Evolutionary conservation across 2,329 filamentous ascomycete genomes (phyloP).

Genomic region (Penicillium rolfsii): DNA sequence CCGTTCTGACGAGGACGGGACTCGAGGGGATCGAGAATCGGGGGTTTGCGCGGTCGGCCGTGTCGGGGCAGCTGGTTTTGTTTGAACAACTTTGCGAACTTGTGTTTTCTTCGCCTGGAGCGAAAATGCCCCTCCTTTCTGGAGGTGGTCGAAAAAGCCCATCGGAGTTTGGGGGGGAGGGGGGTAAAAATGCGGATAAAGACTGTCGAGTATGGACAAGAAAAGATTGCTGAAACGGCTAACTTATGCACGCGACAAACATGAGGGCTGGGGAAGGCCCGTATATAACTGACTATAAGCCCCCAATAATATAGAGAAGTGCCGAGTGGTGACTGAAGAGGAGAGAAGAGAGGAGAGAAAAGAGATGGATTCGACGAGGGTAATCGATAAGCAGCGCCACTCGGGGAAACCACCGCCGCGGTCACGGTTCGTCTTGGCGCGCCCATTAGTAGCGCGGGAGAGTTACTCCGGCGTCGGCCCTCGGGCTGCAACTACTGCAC

Average conservation of each 20-base stretch:
- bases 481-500: neutral
- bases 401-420: conserved; percentile 25
- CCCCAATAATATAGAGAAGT: conserved; percentile 1
- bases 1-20: conserved; percentile 26
- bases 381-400: conserved; percentile 30
- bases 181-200: conserved; percentile 9
- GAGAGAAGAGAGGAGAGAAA: conserved; percentile 11
- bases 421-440: conserved; percentile 4
- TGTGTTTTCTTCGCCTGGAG: conserved; percentile 48
- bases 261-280: conserved; percentile 10
- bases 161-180: conserved; percentile 31
- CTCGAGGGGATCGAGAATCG: conserved; percentile 25
- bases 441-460: conserved; percentile 3
- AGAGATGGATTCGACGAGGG: neutral
- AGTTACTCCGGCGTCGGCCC: neutral
- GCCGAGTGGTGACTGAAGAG: conserved; percentile 7
- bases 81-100: conserved; percentile 48
- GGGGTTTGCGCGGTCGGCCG: conserved; percentile 34
- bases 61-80: conserved; percentile 37
- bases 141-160: conserved; percentile 52
- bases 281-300: conserved; percentile 8
- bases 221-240: conserved; percentile 14
- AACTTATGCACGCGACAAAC: conserved; percentile 19
- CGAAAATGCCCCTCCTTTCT: conserved; percentile 48
- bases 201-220: conserved; percentile 21